phyloP scores from a whole-genome alignment of 73 alveolate genomes.

The Tetrahymena malaccensis region DNA sequence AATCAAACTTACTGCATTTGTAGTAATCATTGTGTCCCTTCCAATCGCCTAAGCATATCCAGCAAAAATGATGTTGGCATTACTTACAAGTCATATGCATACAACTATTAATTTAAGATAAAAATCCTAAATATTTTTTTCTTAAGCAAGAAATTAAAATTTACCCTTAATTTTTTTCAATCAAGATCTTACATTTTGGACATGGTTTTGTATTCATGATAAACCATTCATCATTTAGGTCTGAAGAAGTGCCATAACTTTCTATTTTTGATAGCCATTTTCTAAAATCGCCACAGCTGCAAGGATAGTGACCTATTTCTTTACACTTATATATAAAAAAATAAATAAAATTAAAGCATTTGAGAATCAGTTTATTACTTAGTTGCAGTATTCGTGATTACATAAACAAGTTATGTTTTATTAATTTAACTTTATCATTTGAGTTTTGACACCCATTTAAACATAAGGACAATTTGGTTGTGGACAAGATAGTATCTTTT shows the following conservation, averaged over 20 bases:
- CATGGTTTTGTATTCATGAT: neutral
- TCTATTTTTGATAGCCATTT: neutral
- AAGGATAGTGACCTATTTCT: neutral
- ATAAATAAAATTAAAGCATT: neutral
- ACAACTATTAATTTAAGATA: neutral
- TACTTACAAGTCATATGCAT: neutral
- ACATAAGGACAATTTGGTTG: neutral
- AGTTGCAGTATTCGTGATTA: neutral
- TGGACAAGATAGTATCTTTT: neutral
- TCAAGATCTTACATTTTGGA: neutral
- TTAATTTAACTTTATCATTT: neutral
- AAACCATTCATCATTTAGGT: neutral
- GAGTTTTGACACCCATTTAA: neutral
- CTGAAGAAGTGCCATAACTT: neutral
- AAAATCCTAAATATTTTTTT: neutral
- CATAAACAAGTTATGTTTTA: neutral
- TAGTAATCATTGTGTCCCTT: neutral
- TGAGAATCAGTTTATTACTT: neutral
- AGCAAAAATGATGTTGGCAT: conserved; percentile 7
- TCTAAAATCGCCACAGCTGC: neutral
- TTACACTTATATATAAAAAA: neutral
- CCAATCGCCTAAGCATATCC: conserved; percentile 7
- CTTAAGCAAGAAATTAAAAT: neutral
- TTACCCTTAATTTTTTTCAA: neutral
- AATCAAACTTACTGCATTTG: neutral